These are phyloP conservation scores for Yarrowia sp. DNA, from an alignment of 805 yeast genomes.

Conservation along the genomic window DNA sequence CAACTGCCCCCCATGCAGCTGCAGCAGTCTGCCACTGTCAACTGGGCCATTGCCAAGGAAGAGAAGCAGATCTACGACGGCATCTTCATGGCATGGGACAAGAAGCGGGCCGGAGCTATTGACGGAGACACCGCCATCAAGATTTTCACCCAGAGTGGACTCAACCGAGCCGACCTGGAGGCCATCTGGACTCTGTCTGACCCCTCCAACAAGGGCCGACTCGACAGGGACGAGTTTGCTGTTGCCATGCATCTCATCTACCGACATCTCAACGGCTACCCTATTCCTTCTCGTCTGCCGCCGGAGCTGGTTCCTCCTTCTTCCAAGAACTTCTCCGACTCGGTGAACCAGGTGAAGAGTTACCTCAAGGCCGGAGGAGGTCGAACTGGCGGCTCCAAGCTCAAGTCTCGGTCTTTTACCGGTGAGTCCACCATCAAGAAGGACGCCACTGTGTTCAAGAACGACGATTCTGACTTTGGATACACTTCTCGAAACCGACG, in stretches of 20 bases:
- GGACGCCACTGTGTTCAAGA: conserved; percentile 69
- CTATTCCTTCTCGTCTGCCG: conserved; percentile 82
- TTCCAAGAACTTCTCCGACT: conserved; percentile 72
- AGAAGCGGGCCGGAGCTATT: conserved; percentile 67
- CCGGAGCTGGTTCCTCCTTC: conserved; percentile 92
- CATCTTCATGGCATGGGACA: conserved; percentile 88
- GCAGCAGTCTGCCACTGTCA: conserved; percentile 60
- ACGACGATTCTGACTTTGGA: conserved; percentile 70
- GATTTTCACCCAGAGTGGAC: conserved; percentile 89
- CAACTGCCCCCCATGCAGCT: conserved; percentile 49
- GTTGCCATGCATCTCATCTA: conserved; percentile 97
- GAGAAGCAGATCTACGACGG: conserved; percentile 87
- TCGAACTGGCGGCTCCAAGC: conserved; percentile 45
- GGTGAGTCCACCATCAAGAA: conserved; percentile 49
- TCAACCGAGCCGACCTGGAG: conserved; percentile 83
- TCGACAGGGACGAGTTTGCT: conserved; percentile 89
- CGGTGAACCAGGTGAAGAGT: conserved; percentile 73
- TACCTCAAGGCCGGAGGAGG: conserved; percentile 54
- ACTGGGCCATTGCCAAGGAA: conserved; percentile 85
- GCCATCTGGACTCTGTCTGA: conserved; percentile 91
- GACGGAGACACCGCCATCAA: conserved; percentile 83
- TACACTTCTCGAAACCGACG: conserved; percentile 71
- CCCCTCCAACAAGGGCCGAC: conserved; percentile 77
- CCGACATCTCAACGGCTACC: conserved; percentile 85
- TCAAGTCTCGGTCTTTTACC: conserved; percentile 49